phyloP scores from a whole-genome alignment of 768 basidiomycete genomes.

The Trametes cubensis region DNA sequence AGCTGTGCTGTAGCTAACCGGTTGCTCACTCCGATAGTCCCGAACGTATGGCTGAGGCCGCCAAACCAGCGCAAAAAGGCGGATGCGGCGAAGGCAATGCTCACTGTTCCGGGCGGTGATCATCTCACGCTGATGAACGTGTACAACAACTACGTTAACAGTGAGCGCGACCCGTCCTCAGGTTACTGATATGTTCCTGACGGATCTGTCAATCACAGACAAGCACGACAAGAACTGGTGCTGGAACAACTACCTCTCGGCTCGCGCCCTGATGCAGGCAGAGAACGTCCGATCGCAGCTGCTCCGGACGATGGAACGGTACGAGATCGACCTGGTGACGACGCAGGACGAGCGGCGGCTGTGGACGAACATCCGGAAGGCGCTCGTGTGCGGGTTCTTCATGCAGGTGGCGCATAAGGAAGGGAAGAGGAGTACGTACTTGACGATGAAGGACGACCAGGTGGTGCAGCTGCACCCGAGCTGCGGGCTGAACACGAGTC shows the following conservation, averaged over 20 bases:
- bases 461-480: constrained; percentile 80
- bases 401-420: constrained; percentile 98
- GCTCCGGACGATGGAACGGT: constrained; percentile 88
- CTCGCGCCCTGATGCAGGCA: constrained; percentile 82
- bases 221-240: constrained; percentile 84
- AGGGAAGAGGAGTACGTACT: constrained; percentile 75
- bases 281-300: constrained; percentile 93
- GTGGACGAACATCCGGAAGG: constrained; percentile 75
- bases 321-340: constrained; percentile 76
- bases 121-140: constrained; percentile 94
- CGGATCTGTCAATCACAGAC: constrained; percentile 46
- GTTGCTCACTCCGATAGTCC: constrained; percentile 56
- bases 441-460: constrained; percentile 89
- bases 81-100: constrained; percentile 84
- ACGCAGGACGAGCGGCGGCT: constrained; percentile 56
- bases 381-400: constrained; percentile 91
- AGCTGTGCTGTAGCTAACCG: too few species aligned
- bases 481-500: constrained; percentile 83
- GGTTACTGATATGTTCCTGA: neutral
- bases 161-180: constrained; percentile 44
- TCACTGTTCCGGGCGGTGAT: constrained; percentile 95
- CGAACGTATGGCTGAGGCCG: constrained; percentile 94
- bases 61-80: constrained; percentile 87
- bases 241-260: constrained; percentile 87
- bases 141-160: constrained; percentile 87